Evolutionary conservation across 2,329 filamentous ascomycete genomes (phyloP), one percentile per base, ranked within the genome.

Genomic region (Macrophomina pseudophaseolina): DNA sequence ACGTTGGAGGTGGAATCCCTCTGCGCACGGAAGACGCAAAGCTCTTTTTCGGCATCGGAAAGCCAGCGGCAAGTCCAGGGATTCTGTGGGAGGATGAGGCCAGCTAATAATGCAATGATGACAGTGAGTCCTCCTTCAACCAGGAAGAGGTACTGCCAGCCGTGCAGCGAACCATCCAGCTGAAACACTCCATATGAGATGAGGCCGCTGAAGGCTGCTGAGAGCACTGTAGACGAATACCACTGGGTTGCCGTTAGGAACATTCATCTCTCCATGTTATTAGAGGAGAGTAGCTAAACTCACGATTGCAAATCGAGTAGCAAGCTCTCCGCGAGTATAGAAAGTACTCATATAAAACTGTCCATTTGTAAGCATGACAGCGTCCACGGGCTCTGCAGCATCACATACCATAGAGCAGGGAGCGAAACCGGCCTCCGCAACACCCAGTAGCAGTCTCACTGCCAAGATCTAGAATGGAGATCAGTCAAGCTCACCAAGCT

Each of bases 101-200:
- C 75, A 1, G 79, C 76, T 1, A 79, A 70, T 5, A 80, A n/a
- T 0, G 77, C 80, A 12, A 81, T 72, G 12, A 76, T 14, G 0
- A 81, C 67, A 0, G 82, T 84, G 8, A 79, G 71, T 1, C 69
- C 59, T 0, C 81, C 82, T 68, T 84, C 81, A 9, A 82, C 78
- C 54, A 84, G 71, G 67, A 84, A 83, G 1, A 84, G 77, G 44
- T 82, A 78, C 66, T 81, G 78, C 81, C 81, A 83, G 59, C 74
- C 71, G 5, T 76, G 74, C 1, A 80, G 66, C 0, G 70, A 67
- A 1, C 75, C 75, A 8, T 76, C 66, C 46, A 81, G 76, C 32
- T 75, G 78, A 68, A 83, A 82, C 33, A 80, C 74, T 1, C 77
- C 80, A 63, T 80, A 82, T 1, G 66, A 65, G 8, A 67, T 65